Base-by-base conservation (phyloP, 106 monocot genomes). In the Allium fistulosum region DNA sequence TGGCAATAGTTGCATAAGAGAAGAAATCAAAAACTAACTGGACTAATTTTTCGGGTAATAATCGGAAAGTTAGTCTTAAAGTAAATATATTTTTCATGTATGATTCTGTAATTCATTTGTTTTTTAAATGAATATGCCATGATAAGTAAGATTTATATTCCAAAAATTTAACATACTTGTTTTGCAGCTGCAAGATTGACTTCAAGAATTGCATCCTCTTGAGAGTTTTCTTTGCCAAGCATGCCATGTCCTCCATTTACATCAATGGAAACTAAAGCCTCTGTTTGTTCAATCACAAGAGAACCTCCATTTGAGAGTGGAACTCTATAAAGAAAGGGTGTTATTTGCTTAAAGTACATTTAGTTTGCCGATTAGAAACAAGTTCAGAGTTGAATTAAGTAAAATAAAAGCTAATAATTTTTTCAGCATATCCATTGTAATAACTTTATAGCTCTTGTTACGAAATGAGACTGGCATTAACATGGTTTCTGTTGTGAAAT, bases 231-330 rank as follows among this genome's bases (percentile, higher is more conserved):
- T 77, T 92, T 83, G 47, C 84, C 91, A 62, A 92, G 76, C 84
- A 92, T 84, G 53, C 86, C 66, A 59, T 88, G 86, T 5, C 92
- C 96, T 53, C 88, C 91, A 87, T 96, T 96, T 47, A 96, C 96
- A 73, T 96, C 96, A 55, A 96, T 80, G 46, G 96, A 92, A 71
- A 96, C 92, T 75, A 96, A 80, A 69, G 96, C 96, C 49, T 96
- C 92, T 65, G 96, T 96, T 68, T 96, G 96, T 66, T 96, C 96
- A 77, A 96, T 96, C 79, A 96, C 96, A 22, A 96, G 76, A 70
- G 88, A 96, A 55, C 96, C 96, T 69, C 96, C 96, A 84, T 96
- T 96, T 13, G 72, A 70, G 27, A 96, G 86, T 61, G 80, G 73
- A 65, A 96, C 88, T 86, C 96, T 96, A 75, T 64, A 77, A 83